Percentiles rank a stretch among this genome's conserved stretches.
These are phyloP conservation scores for Lentithecium fluviatile DNA, from an alignment of 495 filamentous ascomycete species.

Conservation along the genomic window DNA sequence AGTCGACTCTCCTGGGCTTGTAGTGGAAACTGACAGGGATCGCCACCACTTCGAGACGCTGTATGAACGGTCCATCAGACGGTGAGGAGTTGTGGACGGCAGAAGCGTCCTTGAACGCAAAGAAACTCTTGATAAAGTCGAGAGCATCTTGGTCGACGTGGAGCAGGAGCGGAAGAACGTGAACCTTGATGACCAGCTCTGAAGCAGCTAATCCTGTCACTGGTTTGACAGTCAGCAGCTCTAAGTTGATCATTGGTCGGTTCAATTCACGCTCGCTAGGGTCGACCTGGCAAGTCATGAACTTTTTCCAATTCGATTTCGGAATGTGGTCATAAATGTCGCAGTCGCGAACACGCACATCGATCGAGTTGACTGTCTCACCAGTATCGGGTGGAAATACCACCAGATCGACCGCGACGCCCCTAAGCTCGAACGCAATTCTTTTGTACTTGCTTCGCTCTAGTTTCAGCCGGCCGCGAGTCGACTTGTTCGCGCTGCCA, in stretches of 20 bases:
- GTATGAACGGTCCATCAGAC: slow-evolving; percentile 81
- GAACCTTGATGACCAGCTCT: slow-evolving; percentile 84
- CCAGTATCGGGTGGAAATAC: slow-evolving; percentile 73
- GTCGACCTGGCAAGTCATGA: slow-evolving; percentile 89
- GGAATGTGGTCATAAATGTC: slow-evolving; percentile 94
- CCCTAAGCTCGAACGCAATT: slow-evolving; percentile 89
- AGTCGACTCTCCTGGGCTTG: slow-evolving; percentile 96
- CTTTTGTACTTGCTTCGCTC: slow-evolving; percentile 88
- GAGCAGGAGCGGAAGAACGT: slow-evolving; percentile 79
- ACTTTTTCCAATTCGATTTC: slow-evolving; percentile 97
- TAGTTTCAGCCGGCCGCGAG: slow-evolving; percentile 60
- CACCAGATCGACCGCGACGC: slow-evolving; percentile 79
- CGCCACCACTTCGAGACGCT: slow-evolving; percentile 81
- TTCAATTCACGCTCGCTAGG: slow-evolving; percentile 79
- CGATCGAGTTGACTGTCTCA: slow-evolving; percentile 82
- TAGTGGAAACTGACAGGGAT: slow-evolving; percentile 87
- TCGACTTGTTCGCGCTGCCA: slow-evolving; percentile 50
- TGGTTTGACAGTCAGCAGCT: slow-evolving; percentile 83
- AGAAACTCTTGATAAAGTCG: slow-evolving; percentile 95
- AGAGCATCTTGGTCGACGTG: slow-evolving; percentile 98
- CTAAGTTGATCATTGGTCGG: slow-evolving; percentile 84
- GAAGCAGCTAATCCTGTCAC: slow-evolving; percentile 79
- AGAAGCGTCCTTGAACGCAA: slow-evolving; percentile 89
- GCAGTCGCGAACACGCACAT: slow-evolving; percentile 75
- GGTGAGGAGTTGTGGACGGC: slow-evolving; percentile 49